Percentiles rank a stretch among this genome's conserved stretches.
Conservation (phyloP, 495 filamentous ascomycete genomes). For the Penicillium crystallinum region DNA sequence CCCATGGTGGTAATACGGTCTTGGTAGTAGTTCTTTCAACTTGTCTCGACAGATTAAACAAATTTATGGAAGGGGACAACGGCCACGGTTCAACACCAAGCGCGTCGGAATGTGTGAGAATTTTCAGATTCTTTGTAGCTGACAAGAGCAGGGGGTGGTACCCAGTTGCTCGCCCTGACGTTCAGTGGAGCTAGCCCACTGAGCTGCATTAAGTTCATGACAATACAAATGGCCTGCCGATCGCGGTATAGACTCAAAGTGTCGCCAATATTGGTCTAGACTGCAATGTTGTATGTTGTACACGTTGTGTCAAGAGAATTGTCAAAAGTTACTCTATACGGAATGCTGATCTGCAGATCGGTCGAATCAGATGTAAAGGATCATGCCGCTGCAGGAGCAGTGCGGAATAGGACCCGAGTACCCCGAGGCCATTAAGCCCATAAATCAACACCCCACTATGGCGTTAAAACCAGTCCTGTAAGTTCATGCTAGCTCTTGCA, state of each 20-base stretch:
- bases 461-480: not conserved
- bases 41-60: not conserved
- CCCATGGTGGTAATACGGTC: not conserved
- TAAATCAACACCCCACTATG: not conserved
- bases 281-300: not conserved
- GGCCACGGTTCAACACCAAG: not conserved
- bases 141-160: conserved; percentile 6
- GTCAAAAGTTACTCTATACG: not conserved
- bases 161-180: not conserved
- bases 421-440: not conserved
- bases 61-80: not conserved
- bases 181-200: conserved; percentile 6
- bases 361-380: not conserved
- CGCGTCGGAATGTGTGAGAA: not conserved
- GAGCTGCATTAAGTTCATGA: conserved; percentile 3
- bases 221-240: conserved; percentile 4
- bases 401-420: not conserved
- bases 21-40: not conserved
- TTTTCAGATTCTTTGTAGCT: not conserved
- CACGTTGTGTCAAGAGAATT: not conserved
- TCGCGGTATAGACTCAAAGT: conserved; percentile 1
- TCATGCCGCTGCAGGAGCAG: not conserved
- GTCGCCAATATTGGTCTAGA: not conserved
- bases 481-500: not conserved
- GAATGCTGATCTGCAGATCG: not conserved